These are phyloP conservation scores for Filobasidium wieringae DNA, from an alignment of 768 basidiomycete genomes.

Conservation along the genomic window DNA sequence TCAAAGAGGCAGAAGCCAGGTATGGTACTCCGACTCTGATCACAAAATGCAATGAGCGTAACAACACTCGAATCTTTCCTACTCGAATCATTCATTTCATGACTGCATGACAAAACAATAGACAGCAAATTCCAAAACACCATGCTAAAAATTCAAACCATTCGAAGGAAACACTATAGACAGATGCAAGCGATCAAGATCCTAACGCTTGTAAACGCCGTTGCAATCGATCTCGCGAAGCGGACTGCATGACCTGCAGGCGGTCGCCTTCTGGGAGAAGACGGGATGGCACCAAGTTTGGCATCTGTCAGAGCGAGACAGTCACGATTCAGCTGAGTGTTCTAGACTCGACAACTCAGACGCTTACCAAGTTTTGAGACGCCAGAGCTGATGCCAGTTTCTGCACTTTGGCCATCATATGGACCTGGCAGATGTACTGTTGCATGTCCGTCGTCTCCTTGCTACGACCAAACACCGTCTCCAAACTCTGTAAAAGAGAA, in stretches of 20 bases:
- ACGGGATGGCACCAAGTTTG: slow-evolving; percentile 14
- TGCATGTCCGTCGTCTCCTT: slow-evolving; percentile 11
- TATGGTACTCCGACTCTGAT: no score
- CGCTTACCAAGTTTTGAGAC: slow-evolving; percentile 14
- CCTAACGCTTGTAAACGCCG: slow-evolving; percentile 1
- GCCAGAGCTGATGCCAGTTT: slow-evolving; percentile 20
- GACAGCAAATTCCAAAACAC: no score
- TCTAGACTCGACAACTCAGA: background rate
- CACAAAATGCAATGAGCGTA: no score
- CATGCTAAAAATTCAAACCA: no score
- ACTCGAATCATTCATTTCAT: no score
- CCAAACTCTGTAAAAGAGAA: background rate
- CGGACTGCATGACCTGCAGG: slow-evolving; percentile 28
- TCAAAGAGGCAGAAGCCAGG: no score
- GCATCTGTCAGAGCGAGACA: slow-evolving; percentile 12
- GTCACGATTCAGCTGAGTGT: background rate
- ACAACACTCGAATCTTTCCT: no score
- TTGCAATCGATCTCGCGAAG: slow-evolving; percentile 23
- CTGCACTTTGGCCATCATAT: slow-evolving; percentile 29
- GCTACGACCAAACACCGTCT: background rate
- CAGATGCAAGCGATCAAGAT: no score
- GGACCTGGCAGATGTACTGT: slow-evolving; percentile 22
- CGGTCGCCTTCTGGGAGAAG: slow-evolving; percentile 30
- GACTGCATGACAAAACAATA: no score
- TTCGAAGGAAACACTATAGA: no score